Percentiles rank a stretch among this genome's conserved stretches.
Evolutionary conservation across 495 filamentous ascomycete genomes (phyloP).

Genomic region (Corynascus novoguineensis): DNA sequence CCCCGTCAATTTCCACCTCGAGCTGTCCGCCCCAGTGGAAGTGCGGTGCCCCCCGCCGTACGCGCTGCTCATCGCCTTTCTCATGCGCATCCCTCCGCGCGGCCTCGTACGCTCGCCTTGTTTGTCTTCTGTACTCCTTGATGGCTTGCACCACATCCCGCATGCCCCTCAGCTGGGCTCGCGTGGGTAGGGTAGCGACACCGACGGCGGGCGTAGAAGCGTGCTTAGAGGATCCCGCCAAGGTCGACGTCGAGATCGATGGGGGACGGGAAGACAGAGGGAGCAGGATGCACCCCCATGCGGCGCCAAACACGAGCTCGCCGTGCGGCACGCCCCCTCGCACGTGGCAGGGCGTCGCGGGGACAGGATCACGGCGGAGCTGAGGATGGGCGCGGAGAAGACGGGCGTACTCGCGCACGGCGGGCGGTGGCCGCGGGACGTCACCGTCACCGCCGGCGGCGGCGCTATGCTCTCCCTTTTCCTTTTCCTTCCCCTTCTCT

Average conservation of each 20-base stretch:
- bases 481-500: too few relatives aligned
- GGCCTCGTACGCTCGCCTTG: constrained; percentile 23
- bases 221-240: too few relatives aligned
- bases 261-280: too few relatives aligned
- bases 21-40: constrained; percentile 27
- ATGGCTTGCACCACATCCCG: constrained; percentile 36
- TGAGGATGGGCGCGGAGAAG: constrained; percentile 24
- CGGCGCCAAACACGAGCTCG: constrained; percentile 32
- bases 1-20: constrained; percentile 18
- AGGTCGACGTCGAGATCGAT: too few relatives aligned
- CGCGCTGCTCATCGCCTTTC: not conserved
- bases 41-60: constrained; percentile 20
- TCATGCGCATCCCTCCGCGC: not conserved
- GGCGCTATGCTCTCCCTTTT: too few relatives aligned
- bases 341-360: constrained; percentile 38
- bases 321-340: constrained; percentile 37
- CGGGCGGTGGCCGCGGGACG: constrained; percentile 13
- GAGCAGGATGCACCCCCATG: constrained; percentile 42
- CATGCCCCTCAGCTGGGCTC: constrained; percentile 24
- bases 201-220: too few relatives aligned
- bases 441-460: too few relatives aligned
- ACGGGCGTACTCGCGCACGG: constrained; percentile 37
- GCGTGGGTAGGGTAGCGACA: not conserved
- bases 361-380: constrained; percentile 26
- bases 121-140: constrained; percentile 31